Conservation (phyloP, 1,139 yeast species). For the Blastobotrys elegans region DNA sequence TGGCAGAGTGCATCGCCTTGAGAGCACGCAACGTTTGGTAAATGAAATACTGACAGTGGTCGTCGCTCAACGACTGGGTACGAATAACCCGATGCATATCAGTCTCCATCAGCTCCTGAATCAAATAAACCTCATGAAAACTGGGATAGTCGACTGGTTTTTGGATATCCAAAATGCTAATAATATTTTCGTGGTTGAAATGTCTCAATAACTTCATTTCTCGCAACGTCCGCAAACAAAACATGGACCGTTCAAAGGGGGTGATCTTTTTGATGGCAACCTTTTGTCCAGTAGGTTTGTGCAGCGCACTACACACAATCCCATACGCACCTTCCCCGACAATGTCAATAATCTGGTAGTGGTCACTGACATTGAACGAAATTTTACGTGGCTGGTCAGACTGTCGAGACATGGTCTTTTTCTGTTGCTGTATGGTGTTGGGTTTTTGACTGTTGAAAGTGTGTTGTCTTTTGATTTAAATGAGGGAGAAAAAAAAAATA, state of each 20-base stretch:
- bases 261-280: slow-evolving; percentile 95
- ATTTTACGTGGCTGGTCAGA: slow-evolving; percentile 42
- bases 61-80: slow-evolving; percentile 80
- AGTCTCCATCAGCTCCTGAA: slow-evolving; percentile 95
- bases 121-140: slow-evolving; percentile 82
- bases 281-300: slow-evolving; percentile 79
- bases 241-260: slow-evolving; percentile 89
- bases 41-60: slow-evolving; percentile 87
- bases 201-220: slow-evolving; percentile 85
- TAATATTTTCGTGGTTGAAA: slow-evolving; percentile 88
- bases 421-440: not conserved
- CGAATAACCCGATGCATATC: slow-evolving; percentile 88
- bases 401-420: slow-evolving; percentile 8
- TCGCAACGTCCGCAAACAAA: slow-evolving; percentile 82
- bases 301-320: slow-evolving; percentile 87
- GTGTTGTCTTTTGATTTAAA: too few species aligned
- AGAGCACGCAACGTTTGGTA: slow-evolving; percentile 89
- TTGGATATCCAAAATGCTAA: slow-evolving; percentile 85
- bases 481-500: not conserved
- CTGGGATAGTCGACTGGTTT: slow-evolving; percentile 71
- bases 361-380: slow-evolving; percentile 81
- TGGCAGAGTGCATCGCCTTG: slow-evolving; percentile 85
- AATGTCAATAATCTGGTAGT: slow-evolving; percentile 76
- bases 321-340: slow-evolving; percentile 99
- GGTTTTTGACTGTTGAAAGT: not conserved